Base-by-base conservation (phyloP, 371 early-diverging fungal species). In the Lichtheimia corymbifera region DNA sequence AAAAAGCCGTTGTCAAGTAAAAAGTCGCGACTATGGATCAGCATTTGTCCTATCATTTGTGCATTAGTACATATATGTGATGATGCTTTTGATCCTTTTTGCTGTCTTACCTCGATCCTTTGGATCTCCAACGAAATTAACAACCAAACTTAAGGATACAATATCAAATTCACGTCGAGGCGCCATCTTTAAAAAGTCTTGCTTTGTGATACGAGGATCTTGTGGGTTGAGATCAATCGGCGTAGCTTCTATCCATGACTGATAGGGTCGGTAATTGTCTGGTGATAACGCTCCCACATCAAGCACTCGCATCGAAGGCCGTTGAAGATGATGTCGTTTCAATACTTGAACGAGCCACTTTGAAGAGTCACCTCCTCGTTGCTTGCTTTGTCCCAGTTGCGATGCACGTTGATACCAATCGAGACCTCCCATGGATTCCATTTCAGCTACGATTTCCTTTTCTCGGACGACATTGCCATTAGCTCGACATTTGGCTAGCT, bases 171-270 rank as follows among this genome's bases (percentile, higher is more conserved):
- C 80, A 17, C 43, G 53, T 7, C 50, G 49, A 0, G 80, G 47
- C 5, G 84, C 76, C 73, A 91, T 85, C 44, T 85, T 80, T 35
- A 96, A 71, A 69, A 94, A 93, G 63, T 96, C 94, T 63, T 89
- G 90, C 56, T 88, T 78, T 42, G 73, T 63, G 53, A 95, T 92
- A 17, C 71, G 71, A 0, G 83, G 84, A 55, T 86, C 79, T 59
- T 93, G 93, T 4, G 95, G 90, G 62, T 96, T 92, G 50, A 96
- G 82, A 68, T 96, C 97, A 62, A 96, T 94, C 0, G 90, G 87
- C 15, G 74, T 78, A 5, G 83, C 84, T 13, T 83, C 63, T 56
- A 94, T 87, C 91, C 91, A 93, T 1, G 74, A 61, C 5, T 73
- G 44, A 58, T 89, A 81, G 30, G 76, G 78, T n/a, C 73, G 72